phyloP scores from a whole-genome alignment of 1,284 basidiomycete genomes.

The Bjerkandera adusta region DNA sequence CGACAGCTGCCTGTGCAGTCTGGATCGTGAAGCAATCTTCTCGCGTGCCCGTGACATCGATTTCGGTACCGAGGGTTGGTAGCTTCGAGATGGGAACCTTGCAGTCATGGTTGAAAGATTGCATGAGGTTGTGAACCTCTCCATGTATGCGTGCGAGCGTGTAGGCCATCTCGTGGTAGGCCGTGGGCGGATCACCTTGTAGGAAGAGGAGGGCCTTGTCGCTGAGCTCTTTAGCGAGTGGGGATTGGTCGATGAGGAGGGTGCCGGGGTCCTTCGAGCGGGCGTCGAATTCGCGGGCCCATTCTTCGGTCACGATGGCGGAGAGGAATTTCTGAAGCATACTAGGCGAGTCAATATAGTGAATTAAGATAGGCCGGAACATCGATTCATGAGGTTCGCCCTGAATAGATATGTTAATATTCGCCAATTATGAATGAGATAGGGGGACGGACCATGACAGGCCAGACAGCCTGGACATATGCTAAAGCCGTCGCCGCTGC shows the following conservation, averaged over 20 bases:
- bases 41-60: conserved; percentile 72
- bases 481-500: conserved; percentile 83
- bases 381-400: conserved; percentile 48
- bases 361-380: conserved; percentile 70
- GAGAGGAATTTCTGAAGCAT: conserved; percentile 91
- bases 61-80: conserved; percentile 75
- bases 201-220: conserved; percentile 69
- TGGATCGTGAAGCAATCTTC: conserved; percentile 78
- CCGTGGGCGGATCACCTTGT: conserved; percentile 71
- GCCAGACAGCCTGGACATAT: conserved; percentile 68
- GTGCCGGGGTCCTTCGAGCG: conserved; percentile 27
- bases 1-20: conserved; percentile 74
- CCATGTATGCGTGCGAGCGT: conserved; percentile 78
- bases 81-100: conserved; percentile 81
- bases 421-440: not conserved
- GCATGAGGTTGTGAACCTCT: conserved; percentile 81
- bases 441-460: conserved; percentile 44
- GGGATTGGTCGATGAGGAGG: conserved; percentile 52
- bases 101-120: conserved; percentile 82
- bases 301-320: conserved; percentile 88
- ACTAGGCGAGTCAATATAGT: conserved; percentile 84
- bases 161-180: conserved; percentile 92
- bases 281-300: conserved; percentile 67
- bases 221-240: conserved; percentile 67
- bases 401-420: conserved; percentile 18